Evolutionary conservation across 331 rosid genomes (phyloP).

Genomic region (Malus hybrid): DNA sequence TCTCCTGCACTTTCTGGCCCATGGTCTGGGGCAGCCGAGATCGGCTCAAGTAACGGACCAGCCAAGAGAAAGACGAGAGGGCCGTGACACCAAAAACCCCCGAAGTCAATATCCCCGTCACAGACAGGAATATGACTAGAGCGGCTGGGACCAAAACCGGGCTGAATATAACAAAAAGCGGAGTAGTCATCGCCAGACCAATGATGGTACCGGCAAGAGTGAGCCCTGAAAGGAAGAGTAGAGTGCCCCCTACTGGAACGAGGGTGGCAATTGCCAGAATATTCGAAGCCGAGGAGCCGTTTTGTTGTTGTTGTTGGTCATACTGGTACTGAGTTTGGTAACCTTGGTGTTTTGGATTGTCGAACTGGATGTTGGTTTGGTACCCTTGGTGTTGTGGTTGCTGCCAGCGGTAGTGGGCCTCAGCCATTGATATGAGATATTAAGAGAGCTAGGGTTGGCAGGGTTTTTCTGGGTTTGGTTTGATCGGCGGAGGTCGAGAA

Average conservation of each 20-base stretch:
- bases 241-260: slow-evolving; percentile 43
- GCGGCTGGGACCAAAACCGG: slow-evolving; percentile 59
- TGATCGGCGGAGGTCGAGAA: not conserved
- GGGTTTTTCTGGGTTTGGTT: not conserved
- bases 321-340: not conserved
- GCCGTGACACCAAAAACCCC: slow-evolving; percentile 62
- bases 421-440: slow-evolving; percentile 10
- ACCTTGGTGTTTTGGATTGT: not conserved
- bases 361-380: not conserved
- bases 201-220: slow-evolving; percentile 40
- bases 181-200: slow-evolving; percentile 39
- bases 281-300: slow-evolving; percentile 23
- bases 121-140: slow-evolving; percentile 21
- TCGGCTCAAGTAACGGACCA: slow-evolving; percentile 27
- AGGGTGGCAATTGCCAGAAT: slow-evolving; percentile 31
- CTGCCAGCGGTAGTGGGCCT: not conserved
- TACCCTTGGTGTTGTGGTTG: not conserved
- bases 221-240: slow-evolving; percentile 48
- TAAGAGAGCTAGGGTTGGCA: not conserved
- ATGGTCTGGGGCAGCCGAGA: slow-evolving; percentile 16
- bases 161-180: slow-evolving; percentile 49
- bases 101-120: slow-evolving; percentile 50
- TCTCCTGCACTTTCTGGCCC: slow-evolving; percentile 23
- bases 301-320: not conserved
- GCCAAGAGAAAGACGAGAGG: slow-evolving; percentile 56